Base-by-base conservation (phyloP, 441 rosid species). In the Eutrema salsugineum region DNA sequence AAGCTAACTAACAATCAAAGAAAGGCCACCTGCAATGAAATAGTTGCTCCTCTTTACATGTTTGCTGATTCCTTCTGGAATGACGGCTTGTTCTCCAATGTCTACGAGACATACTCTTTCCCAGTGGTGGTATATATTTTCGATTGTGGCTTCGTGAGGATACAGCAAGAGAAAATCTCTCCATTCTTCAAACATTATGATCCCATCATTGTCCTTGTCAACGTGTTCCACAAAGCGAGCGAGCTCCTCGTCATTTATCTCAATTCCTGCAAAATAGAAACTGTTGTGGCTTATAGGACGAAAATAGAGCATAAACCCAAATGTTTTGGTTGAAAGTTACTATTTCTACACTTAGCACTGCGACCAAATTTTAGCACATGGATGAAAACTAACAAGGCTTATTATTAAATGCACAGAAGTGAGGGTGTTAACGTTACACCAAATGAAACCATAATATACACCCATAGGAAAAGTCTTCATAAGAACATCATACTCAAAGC, bases 141-240 rank as follows among this genome's bases (percentile, higher is more conserved):
- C 89, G 3, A 87, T 81, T 19, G 86, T 87, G 55, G 91, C 91
- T 64, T 87, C 91, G 15, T 87, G 91, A 16, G 91, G 91, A 72
- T 83, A 85, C 3, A 85, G 62, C 70, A 87, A 77, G 68, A 87
- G 89, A 79, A 87, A 87, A 70, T 87, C 91, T 53, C 88, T 82
- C 91, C 91, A 87, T 65, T 87, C 91, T 66, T 87, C 88, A 67
- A 87, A 87, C 27, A 88, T 77, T 66, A 87, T 87, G 16, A 87
- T 83, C 16, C 91, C 91, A 70, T 82, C 85, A 53, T 77, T 80
- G 70, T 85, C 91, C 80, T 85, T 85, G 24, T 85, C 87, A 55
- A 87, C 87, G 11, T 83, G 88, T 78, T 87, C 91, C 66, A 87
- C 89, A 83, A 87, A 87, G 39, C 55, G 79, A 20, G 87, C 88